A percentile compares a stretch with the other conserved stretches of the same genome.
Conservation (phyloP, 192 early-diverging fungal species). For the Backusella parvicylindrica region DNA sequence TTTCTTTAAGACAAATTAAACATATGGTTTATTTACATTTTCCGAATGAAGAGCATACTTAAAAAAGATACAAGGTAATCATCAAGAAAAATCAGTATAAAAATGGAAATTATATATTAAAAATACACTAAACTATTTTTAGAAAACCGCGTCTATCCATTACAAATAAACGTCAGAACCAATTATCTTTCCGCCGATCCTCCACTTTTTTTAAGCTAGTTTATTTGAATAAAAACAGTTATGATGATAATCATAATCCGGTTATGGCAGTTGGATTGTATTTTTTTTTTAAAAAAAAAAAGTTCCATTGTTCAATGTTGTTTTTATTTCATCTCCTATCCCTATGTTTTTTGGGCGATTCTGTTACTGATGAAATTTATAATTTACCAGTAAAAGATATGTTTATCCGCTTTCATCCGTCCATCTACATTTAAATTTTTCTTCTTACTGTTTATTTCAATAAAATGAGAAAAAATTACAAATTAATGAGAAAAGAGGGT, state of each 20-base stretch:
- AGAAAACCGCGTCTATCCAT: background rate
- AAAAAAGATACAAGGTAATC: background rate
- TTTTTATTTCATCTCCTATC: background rate
- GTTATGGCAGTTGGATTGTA: background rate
- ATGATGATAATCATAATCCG: background rate
- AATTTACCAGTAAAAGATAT: background rate
- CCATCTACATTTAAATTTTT: background rate
- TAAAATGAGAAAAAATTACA: no score
- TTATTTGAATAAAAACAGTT: background rate
- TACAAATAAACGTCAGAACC: background rate
- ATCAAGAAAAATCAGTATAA: background rate
- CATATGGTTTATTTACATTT: background rate
- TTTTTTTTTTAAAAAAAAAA: no score
- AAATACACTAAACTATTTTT: background rate
- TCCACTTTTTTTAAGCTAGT: background rate
- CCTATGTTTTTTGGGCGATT: background rate
- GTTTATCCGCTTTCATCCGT: background rate
- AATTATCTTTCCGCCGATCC: background rate
- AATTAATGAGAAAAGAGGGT: no score
- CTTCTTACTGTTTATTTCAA: no score
- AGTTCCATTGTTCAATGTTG: background rate
- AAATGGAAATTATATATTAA: background rate
- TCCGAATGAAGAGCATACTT: background rate
- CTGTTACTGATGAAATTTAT: background rate
- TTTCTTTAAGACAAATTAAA: background rate